phyloP scores from a whole-genome alignment of 2,329 filamentous ascomycete genomes.

The Meredithiella fracta region DNA sequence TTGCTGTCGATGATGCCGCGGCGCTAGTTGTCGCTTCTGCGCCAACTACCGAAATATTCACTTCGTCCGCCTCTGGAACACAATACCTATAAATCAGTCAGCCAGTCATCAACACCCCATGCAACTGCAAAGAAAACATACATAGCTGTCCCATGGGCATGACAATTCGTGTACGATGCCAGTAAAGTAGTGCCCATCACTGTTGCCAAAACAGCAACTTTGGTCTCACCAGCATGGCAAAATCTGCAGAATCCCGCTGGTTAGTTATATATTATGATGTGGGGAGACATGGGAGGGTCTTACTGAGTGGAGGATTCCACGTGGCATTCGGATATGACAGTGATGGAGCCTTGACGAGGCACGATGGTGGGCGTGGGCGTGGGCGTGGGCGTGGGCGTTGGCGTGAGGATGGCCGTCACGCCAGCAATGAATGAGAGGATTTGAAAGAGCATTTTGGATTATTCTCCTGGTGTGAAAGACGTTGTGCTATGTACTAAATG shows the following conservation, averaged over 20 bases:
- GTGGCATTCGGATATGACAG: conserved; percentile 11
- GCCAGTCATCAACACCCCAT: neutral
- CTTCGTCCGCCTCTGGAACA: conserved; percentile 27
- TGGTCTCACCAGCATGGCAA: conserved; percentile 28
- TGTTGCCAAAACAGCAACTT: conserved; percentile 29
- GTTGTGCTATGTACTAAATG: neutral
- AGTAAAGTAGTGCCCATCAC: conserved; percentile 40
- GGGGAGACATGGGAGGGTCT: neutral
- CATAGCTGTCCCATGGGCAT: conserved; percentile 41
- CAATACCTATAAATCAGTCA: conserved; percentile 20
- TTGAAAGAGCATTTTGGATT: neutral
- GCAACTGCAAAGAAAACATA: conserved; percentile 24
- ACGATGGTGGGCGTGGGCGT: neutral
- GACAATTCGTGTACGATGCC: conserved; percentile 47
- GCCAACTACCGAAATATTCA: conserved; percentile 22
- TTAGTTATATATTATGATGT: neutral
- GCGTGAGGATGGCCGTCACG: neutral
- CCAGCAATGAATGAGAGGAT: neutral
- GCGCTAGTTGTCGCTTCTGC: conserved; percentile 15
- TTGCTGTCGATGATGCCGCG: conserved; percentile 5
- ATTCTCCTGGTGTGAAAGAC: neutral
- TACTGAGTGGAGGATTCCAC: conserved; percentile 10
- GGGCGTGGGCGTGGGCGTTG: neutral
- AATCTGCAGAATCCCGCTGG: conserved; percentile 20
- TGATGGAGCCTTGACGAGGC: neutral